phyloP scores from a whole-genome alignment of 2,329 filamentous ascomycete species.

The Escovopsis sp. region DNA sequence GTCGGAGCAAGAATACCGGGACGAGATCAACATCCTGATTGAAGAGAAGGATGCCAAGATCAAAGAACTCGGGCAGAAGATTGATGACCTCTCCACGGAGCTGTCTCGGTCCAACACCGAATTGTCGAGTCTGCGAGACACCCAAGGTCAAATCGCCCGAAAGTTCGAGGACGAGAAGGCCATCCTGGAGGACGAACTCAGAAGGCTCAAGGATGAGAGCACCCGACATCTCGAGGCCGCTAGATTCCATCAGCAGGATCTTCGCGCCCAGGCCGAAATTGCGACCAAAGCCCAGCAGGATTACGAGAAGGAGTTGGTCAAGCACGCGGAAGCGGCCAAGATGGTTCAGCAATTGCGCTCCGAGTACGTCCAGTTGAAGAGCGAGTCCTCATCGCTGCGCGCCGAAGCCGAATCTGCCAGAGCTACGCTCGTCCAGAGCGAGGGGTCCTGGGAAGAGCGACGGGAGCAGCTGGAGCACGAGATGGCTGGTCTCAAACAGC shows the following conservation, averaged over 20 bases:
- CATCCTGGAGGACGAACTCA: slow-evolving; percentile 62
- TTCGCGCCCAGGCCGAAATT: slow-evolving; percentile 87
- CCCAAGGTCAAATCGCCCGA: slow-evolving; percentile 58
- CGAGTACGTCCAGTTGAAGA: slow-evolving; percentile 71
- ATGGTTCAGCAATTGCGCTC: slow-evolving; percentile 61
- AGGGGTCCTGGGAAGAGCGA: slow-evolving; percentile 77
- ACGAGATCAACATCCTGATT: slow-evolving; percentile 65
- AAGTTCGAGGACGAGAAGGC: slow-evolving; percentile 71
- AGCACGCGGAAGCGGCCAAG: slow-evolving; percentile 90
- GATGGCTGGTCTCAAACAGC: slow-evolving; percentile 58
- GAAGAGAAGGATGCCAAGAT: slow-evolving; percentile 67
- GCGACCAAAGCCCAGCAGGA: slow-evolving; percentile 85
- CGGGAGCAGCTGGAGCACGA: slow-evolving; percentile 72
- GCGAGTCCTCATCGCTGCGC: slow-evolving; percentile 57
- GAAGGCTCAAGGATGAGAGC: slow-evolving; percentile 68
- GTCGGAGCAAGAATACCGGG: slow-evolving; percentile 72
- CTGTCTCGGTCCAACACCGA: slow-evolving; percentile 70
- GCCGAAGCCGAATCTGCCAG: slow-evolving; percentile 78
- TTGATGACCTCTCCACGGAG: slow-evolving; percentile 73
- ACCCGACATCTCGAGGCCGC: slow-evolving; percentile 66
- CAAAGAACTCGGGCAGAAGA: slow-evolving; percentile 64
- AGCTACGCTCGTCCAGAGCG: slow-evolving; percentile 60
- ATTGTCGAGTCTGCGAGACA: slow-evolving; percentile 62
- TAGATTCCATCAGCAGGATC: slow-evolving; percentile 75
- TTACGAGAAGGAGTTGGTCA: slow-evolving; percentile 87